A percentile compares a stretch with the other conserved stretches of the same genome.
phyloP scores from a whole-genome alignment of 805 yeast genomes.

The Pichia phayaonensis region DNA sequence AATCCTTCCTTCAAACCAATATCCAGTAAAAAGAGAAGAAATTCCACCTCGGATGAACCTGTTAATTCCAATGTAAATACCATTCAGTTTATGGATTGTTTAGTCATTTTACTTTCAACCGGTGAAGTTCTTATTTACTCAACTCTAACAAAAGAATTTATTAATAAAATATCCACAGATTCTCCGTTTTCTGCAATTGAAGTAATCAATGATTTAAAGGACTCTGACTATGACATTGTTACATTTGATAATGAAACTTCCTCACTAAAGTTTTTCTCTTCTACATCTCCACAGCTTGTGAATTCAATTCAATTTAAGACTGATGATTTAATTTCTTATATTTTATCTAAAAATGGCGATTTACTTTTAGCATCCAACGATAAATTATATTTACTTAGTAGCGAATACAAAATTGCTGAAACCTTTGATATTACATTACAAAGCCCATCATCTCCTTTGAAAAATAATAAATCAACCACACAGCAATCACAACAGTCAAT shows the following conservation, averaged over 20 bases:
- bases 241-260: constrained; percentile 24
- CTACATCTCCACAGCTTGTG: constrained; percentile 18
- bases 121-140: constrained; percentile 39
- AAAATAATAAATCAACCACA: not conserved
- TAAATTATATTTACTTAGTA: constrained; percentile 5
- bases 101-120: constrained; percentile 20
- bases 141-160: constrained; percentile 33
- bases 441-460: not conserved
- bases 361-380: constrained; percentile 8
- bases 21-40: constrained; percentile 23
- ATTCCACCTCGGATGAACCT: not conserved
- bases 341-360: not conserved
- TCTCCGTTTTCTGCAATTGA: constrained; percentile 23
- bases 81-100: constrained; percentile 8
- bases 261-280: constrained; percentile 20
- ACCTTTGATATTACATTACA: constrained; percentile 14
- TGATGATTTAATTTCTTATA: constrained; percentile 8
- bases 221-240: constrained; percentile 20
- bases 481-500: not conserved
- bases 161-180: constrained; percentile 31
- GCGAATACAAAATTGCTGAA: constrained; percentile 3
- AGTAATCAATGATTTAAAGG: constrained; percentile 10
- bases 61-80: not conserved
- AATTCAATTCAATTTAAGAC: constrained; percentile 12
- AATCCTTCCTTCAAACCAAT: constrained; percentile 5